Evolutionary conservation across 495 filamentous ascomycete species (phyloP).

Genomic region (Xanthoparmelia taractica): DNA sequence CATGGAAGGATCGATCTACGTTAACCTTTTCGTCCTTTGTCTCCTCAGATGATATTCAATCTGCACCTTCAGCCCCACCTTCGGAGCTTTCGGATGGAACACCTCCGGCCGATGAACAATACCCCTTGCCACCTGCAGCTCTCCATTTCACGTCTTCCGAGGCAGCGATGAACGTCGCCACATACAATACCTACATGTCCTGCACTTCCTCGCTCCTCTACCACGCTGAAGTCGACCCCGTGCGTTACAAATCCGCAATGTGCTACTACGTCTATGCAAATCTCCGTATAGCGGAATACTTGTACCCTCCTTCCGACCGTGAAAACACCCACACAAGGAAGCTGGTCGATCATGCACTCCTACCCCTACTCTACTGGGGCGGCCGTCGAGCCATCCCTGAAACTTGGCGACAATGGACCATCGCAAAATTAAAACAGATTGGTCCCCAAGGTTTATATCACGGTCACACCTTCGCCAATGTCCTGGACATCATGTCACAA

Average conservation of each 20-base stretch:
- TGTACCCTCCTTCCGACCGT: background rate
- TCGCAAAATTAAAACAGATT: background rate
- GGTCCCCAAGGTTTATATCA: background rate
- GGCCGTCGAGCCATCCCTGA: constrained; percentile 1
- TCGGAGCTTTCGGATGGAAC: background rate
- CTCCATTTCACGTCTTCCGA: constrained; percentile 1
- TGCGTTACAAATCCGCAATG: background rate
- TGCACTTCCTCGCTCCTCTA: background rate
- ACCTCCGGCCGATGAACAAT: background rate
- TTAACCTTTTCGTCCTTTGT: background rate
- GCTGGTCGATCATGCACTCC: background rate
- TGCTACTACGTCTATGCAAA: background rate
- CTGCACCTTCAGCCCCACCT: background rate
- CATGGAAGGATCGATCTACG: background rate
- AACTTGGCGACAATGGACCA: background rate
- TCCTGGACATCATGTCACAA: constrained; percentile 3
- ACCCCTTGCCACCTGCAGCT: background rate
- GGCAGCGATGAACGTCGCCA: constrained; percentile 1
- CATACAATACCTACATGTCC: constrained; percentile 1
- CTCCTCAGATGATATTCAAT: background rate
- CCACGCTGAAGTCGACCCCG: background rate
- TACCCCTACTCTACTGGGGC: background rate
- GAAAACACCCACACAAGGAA: background rate
- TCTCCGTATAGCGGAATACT: background rate
- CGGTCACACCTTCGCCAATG: constrained; percentile 2